Evolutionary conservation across 225 moss, liverwort and hornwort genomes (phyloP), one percentile per base, ranked within the genome.

Genomic region (Bryum argenteum): DNA sequence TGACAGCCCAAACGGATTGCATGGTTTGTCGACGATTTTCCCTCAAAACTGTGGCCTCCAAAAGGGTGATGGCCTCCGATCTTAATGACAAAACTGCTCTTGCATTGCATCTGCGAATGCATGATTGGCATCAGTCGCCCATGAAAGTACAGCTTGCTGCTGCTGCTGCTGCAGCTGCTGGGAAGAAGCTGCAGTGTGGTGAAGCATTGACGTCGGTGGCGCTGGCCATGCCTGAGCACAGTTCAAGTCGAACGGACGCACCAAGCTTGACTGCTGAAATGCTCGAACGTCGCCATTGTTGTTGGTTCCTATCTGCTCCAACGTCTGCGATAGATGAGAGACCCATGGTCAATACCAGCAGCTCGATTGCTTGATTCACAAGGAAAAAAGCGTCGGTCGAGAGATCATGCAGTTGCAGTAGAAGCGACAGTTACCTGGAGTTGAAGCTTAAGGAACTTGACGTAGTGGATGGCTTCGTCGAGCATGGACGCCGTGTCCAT

Each of bases 401-500:
- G 2, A 48, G 48, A 48, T 15, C 15, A 48, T 48, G 15, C 6
- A 48, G 48, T 16, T 15, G 47, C 11, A 47, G 47, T 47, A 1
- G 16, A 5, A 48, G 48, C 8, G 48, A 48, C 10, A 15, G 17
- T 48, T 48, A 85, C 85, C 82, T 87, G 88, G 37, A 94, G 88
- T 80, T 90, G 91, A 21, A 80, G 69, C 74, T 92, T 78, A 12
- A 94, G 85, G 63, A 82, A 90, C 81, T 94, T 94, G 70, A 94
- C 90, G 69, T 94, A 94, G 9, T 78, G 72, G 54, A 92, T 92
- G 44, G 94, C 94, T 87, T 92, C 92, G 66, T 95, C 94, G 55
- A 95, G 87, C 94, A 95, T 95, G 72, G 94, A 92, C 16, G 94
- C 94, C 6, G 94, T 95, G 75, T 92, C 92, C 94, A 92, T 95